Percentiles rank a stretch among this genome's conserved stretches.
Evolutionary conservation across 2,329 filamentous ascomycete species (phyloP).

Genomic region (Colletotrichum echinochloae): DNA sequence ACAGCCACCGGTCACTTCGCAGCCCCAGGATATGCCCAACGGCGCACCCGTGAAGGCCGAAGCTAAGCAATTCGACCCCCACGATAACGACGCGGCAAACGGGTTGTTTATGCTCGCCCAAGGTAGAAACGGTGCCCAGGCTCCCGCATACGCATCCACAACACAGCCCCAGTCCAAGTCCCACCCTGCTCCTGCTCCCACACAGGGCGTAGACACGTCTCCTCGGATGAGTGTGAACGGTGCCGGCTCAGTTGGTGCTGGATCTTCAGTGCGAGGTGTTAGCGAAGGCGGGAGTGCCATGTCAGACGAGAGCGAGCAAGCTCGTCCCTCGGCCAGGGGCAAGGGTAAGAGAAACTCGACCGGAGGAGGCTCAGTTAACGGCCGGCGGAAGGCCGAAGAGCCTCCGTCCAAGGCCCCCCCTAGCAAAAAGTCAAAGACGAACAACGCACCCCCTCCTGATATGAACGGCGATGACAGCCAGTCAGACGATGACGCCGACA

Average conservation of each 20-base stretch:
- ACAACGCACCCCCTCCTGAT: constrained; percentile 52
- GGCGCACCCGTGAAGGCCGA: constrained; percentile 59
- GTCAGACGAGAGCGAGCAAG: constrained; percentile 79
- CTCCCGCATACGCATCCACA: constrained; percentile 60
- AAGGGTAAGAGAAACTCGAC: constrained; percentile 75
- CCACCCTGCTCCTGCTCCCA: constrained; percentile 56
- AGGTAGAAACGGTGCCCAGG: constrained; percentile 71
- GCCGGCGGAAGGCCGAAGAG: constrained; percentile 83
- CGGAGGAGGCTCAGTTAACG: constrained; percentile 63
- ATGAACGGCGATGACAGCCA: constrained; percentile 47
- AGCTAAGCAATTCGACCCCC: constrained; percentile 77
- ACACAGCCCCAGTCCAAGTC: constrained; percentile 62
- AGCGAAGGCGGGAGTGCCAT: constrained; percentile 77
- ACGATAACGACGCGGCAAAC: constrained; percentile 96
- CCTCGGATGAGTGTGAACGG: constrained; percentile 65
- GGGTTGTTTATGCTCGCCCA: constrained; percentile 92
- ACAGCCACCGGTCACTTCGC: constrained; percentile 43
- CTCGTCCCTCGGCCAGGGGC: constrained; percentile 73
- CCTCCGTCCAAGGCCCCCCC: constrained; percentile 70
- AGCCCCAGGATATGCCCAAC: constrained; percentile 52
- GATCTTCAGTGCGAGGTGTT: constrained; percentile 61
- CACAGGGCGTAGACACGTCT: constrained; percentile 57
- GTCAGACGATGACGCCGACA: constrained; percentile 64
- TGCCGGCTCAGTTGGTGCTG: constrained; percentile 52
- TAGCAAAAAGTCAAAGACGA: constrained; percentile 78